Conservation (phyloP, 768 basidiomycete species). For the Lactarius vividus region DNA sequence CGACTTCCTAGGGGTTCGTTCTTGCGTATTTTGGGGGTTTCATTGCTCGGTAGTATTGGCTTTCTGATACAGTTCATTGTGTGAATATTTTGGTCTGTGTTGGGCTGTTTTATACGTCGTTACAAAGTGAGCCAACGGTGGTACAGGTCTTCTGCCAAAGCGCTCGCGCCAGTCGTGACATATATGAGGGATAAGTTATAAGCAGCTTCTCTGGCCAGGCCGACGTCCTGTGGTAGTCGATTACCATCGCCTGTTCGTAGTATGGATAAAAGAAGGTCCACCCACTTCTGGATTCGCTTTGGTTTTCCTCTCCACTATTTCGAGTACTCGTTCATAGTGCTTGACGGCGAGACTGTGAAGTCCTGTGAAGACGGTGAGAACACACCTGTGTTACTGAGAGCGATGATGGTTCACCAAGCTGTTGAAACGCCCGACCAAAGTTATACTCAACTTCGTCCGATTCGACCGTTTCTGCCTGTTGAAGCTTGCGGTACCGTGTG, state of each 20-base stretch:
- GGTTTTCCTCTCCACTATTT: constrained; percentile 51
- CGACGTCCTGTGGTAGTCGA: constrained; percentile 40
- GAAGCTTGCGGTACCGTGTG: constrained; percentile 70
- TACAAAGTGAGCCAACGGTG: constrained; percentile 76
- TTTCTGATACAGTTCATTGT: background rate
- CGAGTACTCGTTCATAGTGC: constrained; percentile 79
- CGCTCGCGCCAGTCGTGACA: constrained; percentile 70
- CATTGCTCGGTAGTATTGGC: background rate
- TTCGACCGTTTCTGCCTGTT: constrained; percentile 43
- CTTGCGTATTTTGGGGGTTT: background rate
- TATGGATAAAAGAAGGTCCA: constrained; percentile 10
- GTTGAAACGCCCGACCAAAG: constrained; percentile 89
- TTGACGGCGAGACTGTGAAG: constrained; percentile 75
- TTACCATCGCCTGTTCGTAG: background rate
- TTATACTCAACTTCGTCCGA: constrained; percentile 88
- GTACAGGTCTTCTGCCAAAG: constrained; percentile 67
- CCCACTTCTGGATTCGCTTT: constrained; percentile 35
- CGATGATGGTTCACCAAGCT: constrained; percentile 59
- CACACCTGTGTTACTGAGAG: background rate
- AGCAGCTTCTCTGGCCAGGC: constrained; percentile 72
- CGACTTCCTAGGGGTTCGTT: background rate
- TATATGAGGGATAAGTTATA: constrained; percentile 87
- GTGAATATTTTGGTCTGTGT: background rate
- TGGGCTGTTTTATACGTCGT: background rate
- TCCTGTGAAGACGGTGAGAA: constrained; percentile 44